A percentile compares a stretch with the other conserved stretches of the same genome.
phyloP scores from a whole-genome alignment of 2,329 filamentous ascomycete genomes.

The Talaromyces sp. region DNA sequence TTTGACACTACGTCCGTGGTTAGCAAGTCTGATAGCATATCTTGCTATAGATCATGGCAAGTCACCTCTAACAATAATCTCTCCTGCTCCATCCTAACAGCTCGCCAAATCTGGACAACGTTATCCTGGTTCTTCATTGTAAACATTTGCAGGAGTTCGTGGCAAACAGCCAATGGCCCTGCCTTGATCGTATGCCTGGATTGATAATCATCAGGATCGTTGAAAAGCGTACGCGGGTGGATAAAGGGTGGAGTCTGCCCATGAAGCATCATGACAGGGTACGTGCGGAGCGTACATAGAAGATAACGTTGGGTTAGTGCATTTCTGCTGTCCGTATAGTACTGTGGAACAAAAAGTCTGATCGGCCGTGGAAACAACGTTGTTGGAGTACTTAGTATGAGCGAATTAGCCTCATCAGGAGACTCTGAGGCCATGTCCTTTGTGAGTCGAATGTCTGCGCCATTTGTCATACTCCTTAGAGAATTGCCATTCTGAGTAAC shows the following conservation, averaged over 20 bases:
- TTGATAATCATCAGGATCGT: not conserved
- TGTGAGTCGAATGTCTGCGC: not conserved
- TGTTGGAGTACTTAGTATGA: not conserved
- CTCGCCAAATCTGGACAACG: slow-evolving; percentile 8
- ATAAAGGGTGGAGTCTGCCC: slow-evolving; percentile 14
- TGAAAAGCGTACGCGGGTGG: not conserved
- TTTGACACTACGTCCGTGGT: not conserved
- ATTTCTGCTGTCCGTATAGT: not conserved
- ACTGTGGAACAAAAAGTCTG: not conserved
- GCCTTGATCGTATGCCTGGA: not conserved
- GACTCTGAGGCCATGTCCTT: not conserved
- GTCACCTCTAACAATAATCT: slow-evolving; percentile 5
- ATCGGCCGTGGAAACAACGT: not conserved
- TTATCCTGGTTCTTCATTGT: slow-evolving; percentile 9
- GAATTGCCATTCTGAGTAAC: not conserved
- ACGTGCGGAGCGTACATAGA: slow-evolving; percentile 8
- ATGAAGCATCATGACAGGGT: slow-evolving; percentile 12
- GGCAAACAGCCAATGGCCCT: slow-evolving; percentile 11
- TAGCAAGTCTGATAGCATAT: not conserved
- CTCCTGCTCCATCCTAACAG: slow-evolving; percentile 12
- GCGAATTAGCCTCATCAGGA: not conserved
- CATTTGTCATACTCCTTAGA: not conserved
- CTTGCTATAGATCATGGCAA: not conserved
- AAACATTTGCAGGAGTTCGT: slow-evolving; percentile 11
- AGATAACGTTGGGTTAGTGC: slow-evolving; percentile 5